Percentiles rank a stretch among this genome's conserved stretches.
phyloP scores from a whole-genome alignment of 345 rosid species.

The Aquilaria sinensis region DNA sequence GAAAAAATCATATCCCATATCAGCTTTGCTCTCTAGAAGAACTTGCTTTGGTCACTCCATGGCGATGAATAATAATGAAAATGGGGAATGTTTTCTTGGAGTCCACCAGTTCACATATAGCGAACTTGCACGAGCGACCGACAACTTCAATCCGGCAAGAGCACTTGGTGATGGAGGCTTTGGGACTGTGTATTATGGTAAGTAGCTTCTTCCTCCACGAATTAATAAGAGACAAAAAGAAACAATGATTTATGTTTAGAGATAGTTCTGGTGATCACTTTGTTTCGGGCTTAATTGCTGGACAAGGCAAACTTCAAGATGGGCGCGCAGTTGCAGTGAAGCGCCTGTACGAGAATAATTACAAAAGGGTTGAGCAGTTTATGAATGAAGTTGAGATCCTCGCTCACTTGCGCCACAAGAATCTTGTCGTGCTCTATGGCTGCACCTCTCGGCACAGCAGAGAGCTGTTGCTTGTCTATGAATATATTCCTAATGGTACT shows the following conservation, averaged over 20 bases:
- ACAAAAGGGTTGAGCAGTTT: conserved; percentile 10
- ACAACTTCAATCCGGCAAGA: conserved; percentile 50
- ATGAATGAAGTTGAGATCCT: conserved; percentile 22
- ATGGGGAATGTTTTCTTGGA: conserved; percentile 30
- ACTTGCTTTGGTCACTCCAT: no score
- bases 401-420: conserved; percentile 52
- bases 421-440: conserved; percentile 77
- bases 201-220: neutral
- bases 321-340: conserved; percentile 82
- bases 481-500: no score
- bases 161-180: conserved; percentile 96
- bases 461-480: no score
- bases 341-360: conserved; percentile 72
- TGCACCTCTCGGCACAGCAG: conserved; percentile 77
- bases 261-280: neutral
- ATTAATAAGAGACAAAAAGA: neutral
- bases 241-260: neutral
- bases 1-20: no score
- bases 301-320: conserved; percentile 60
- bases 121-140: conserved; percentile 50
- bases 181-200: conserved; percentile 81
- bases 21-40: no score
- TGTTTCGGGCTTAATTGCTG: neutral
- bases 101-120: conserved; percentile 14
- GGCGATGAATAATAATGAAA: conserved; percentile 34